A percentile compares a stretch with the other conserved stretches of the same genome.
Conservation (phyloP, 306 rosid genomes). For the Malus domestica region ASM211411v1 NC_041793.1:45359501-45360000, state of each 20-base stretch:
- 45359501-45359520: background rate
- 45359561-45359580: background rate
- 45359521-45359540: background rate
- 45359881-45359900: conserved; percentile 40
- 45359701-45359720: conserved; percentile 33
- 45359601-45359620: background rate
- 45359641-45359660: conserved; percentile 88
- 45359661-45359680: conserved; percentile 67
- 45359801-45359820: conserved; percentile 48
- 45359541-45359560: background rate
- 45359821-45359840: conserved; percentile 20
- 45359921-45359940: conserved; percentile 72
- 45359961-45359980: conserved; percentile 34
- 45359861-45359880: conserved; percentile 59
- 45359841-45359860: conserved; percentile 45
- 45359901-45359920: conserved; percentile 68
- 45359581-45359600: background rate
- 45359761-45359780: conserved; percentile 64
- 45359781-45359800: conserved; percentile 76
- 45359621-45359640: conserved; percentile 49
- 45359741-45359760: conserved; percentile 21
- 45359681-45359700: conserved; percentile 96
- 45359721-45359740: conserved; percentile 27
- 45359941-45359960: conserved; percentile 41
- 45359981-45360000: conserved; percentile 47